Base-by-base conservation (phyloP, 352 stramenopile species). In the Globisporangium acanthophoron region DNA sequence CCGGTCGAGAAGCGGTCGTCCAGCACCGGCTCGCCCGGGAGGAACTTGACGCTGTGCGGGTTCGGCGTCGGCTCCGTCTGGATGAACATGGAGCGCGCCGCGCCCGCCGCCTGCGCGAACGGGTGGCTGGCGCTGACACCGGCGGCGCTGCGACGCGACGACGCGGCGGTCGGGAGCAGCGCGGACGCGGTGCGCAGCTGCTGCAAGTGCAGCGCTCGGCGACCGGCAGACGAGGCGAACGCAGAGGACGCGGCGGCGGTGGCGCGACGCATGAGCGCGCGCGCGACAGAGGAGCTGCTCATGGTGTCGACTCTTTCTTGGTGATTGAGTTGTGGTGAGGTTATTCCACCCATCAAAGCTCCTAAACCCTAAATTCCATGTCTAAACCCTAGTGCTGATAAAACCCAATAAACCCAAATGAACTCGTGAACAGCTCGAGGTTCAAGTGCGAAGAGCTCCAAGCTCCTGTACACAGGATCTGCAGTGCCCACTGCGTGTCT, bases 31-130 rank as follows among this genome's bases (percentile, higher is more conserved):
- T 84, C 78, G 27, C 90, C 92, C 5, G 97, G 97, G 21, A 99
- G 67, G 70, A 99, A 99, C 78, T 99, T 99, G 66, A 99, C 74
- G 62, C 86, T 97, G 71, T 96, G 88, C 48, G 97, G 97, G 78
- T 99, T 99, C 3, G 97, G 97, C 50, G 97, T 99, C 39, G 88
- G 71, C 69, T 98, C 96, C 41, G 96, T 99, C 81, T 99, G 92
- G 71, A 99, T 98, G 78, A 99, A 99, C 66, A 99, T 94, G 62
- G 93, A 73, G 73, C 93, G 69, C 62, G 80, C 40, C 39, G 90
- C 66, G 59, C 82, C 82, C 3, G 41, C 20, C 27, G 58, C 9
- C 20, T 37, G 37, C 1, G 35, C 44, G 52, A 64, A 64, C 52
- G 58, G 58, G 21, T 35, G 31, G 24, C 33, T 9, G 39, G 20